These are phyloP conservation scores for Mycena rosella DNA, from an alignment of 768 basidiomycete species.

Conservation along the genomic window DNA sequence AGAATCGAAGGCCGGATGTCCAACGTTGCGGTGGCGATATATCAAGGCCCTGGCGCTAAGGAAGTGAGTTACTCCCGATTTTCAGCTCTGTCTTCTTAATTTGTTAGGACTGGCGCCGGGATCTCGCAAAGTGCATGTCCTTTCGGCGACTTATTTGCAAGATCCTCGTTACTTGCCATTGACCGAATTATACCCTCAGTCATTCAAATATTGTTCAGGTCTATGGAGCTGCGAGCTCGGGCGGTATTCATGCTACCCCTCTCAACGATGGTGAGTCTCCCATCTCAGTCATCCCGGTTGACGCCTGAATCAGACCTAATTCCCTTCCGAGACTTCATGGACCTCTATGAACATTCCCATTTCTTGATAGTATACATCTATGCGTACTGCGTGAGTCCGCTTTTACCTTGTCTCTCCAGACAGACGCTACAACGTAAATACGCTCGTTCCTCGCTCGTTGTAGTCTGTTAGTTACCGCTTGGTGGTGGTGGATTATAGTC, in stretches of 20 bases:
- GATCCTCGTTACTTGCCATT: too few species aligned
- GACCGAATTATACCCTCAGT: neutral
- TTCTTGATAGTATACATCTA: neutral
- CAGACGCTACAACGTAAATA: too few species aligned
- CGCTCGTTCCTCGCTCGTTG: too few species aligned
- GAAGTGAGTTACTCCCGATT: too few species aligned
- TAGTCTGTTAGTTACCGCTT: too few species aligned
- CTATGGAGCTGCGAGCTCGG: neutral
- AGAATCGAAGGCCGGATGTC: neutral
- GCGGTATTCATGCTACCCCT: neutral
- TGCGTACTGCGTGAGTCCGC: neutral
- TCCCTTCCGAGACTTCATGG: neutral
- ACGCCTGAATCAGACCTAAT: neutral
- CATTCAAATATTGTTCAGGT: neutral
- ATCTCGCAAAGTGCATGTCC: neutral
- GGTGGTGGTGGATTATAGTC: too few species aligned
- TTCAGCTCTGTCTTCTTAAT: neutral
- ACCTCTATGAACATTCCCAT: neutral
- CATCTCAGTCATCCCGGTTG: neutral
- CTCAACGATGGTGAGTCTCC: neutral
- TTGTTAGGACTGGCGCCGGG: neutral
- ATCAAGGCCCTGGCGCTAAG: neutral
- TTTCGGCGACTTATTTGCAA: neutral
- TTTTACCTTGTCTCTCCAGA: too few species aligned
- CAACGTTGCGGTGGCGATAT: neutral